phyloP scores from a whole-genome alignment of 2,329 filamentous ascomycete species.

The Aspergillus oerlinghausenensis region DNA sequence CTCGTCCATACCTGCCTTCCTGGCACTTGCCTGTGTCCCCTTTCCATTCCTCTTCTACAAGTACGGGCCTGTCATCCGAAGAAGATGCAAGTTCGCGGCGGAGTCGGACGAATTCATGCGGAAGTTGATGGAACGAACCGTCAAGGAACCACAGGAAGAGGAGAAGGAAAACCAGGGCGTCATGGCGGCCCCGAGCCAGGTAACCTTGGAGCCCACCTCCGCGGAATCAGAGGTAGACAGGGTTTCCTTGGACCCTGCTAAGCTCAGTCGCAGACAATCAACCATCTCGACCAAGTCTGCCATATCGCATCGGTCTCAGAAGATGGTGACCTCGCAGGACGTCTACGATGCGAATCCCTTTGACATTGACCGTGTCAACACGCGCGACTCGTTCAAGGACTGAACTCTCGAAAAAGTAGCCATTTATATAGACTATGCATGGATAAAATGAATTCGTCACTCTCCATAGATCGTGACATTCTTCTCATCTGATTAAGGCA shows the following conservation, averaged over 20 bases:
- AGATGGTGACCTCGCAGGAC: conserved; percentile 1
- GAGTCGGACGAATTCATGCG: conserved; percentile 29
- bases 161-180: neutral
- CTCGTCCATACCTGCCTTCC: conserved; percentile 40
- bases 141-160: neutral
- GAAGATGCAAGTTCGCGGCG: conserved; percentile 34
- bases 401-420: neutral
- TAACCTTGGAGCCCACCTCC: neutral
- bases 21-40: conserved; percentile 38
- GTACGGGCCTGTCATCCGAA: conserved; percentile 34
- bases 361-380: conserved; percentile 11
- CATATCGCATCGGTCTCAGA: neutral
- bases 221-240: neutral
- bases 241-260: neutral
- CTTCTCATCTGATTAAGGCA: conserved; percentile 9
- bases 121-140: conserved; percentile 15
- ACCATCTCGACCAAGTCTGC: neutral
- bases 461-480: neutral
- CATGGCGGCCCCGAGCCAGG: neutral
- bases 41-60: conserved; percentile 40
- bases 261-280: neutral
- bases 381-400: conserved; percentile 10
- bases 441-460: neutral
- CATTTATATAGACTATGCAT: neutral
- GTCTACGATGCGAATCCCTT: conserved; percentile 11